Evolutionary conservation across 1,139 yeast genomes (phyloP).

Genomic region (Yamadazyma conglobata): DNA sequence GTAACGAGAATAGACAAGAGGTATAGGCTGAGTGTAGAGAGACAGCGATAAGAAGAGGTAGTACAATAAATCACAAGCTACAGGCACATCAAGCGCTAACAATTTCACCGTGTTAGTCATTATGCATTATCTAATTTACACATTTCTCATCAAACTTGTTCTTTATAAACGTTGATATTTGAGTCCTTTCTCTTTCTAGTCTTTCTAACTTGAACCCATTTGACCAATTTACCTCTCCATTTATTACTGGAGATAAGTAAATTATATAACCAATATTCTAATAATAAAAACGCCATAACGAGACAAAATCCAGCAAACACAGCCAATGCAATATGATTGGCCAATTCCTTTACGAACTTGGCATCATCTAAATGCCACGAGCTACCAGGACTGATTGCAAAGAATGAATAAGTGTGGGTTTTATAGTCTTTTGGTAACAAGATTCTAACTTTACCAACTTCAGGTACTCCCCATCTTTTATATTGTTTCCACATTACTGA

Average conservation of each 20-base stretch:
- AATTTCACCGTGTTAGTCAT: no score
- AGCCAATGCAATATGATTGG: conserved; percentile 66
- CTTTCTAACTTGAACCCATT: conserved; percentile 11
- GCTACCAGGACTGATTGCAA: conserved; percentile 72
- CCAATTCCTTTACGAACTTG: conserved; percentile 64
- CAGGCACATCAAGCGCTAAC: no score
- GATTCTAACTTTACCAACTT: conserved; percentile 59
- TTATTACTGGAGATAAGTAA: conserved; percentile 30
- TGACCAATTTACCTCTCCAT: conserved; percentile 4
- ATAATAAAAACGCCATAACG: conserved; percentile 52
- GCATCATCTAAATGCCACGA: conserved; percentile 93
- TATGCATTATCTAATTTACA: conserved; percentile 13
- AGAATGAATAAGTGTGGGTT: conserved; percentile 55
- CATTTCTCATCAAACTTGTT: conserved; percentile 7
- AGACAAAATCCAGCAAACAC: conserved; percentile 64
- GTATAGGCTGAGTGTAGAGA: conserved; percentile 4
- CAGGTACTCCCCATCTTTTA: conserved; percentile 72
- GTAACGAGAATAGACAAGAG: conserved; percentile 1
- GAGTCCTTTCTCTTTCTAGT: conserved; percentile 55
- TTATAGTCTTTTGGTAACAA: conserved; percentile 72
- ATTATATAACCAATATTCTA: conserved; percentile 61
- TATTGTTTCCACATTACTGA: conserved; percentile 87
- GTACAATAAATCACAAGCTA: no score
- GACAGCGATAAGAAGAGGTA: conserved; percentile 1
- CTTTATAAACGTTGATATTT: conserved; percentile 28